These are phyloP conservation scores for Rosellinia necatrix DNA, from an alignment of 2,329 filamentous ascomycete species.

Conservation along the genomic window DNA sequence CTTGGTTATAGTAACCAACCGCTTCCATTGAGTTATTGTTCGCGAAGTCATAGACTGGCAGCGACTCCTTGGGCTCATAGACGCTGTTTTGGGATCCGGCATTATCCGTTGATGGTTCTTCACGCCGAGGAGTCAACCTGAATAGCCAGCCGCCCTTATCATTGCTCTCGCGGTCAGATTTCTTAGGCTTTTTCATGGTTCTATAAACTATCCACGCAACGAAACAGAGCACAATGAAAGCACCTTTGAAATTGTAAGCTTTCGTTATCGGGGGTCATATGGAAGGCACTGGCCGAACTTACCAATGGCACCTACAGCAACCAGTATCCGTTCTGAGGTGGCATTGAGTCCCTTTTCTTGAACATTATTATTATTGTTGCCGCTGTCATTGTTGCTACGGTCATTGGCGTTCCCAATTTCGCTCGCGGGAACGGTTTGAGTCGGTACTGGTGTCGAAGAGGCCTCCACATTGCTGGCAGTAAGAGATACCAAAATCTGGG, in stretches of 20 bases:
- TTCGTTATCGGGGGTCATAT: neutral
- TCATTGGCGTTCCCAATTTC: no score
- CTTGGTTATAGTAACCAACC: constrained; percentile 31
- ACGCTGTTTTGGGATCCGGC: constrained; percentile 19
- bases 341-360: constrained; percentile 2
- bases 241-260: constrained; percentile 40
- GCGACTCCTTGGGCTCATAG: constrained; percentile 32
- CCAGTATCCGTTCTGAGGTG: constrained; percentile 37
- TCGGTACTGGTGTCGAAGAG: constrained; percentile 3
- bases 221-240: constrained; percentile 51
- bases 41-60: constrained; percentile 35
- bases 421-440: neutral
- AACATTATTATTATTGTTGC: constrained; percentile 3
- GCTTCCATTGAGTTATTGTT: constrained; percentile 33
- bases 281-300: neutral
- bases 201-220: constrained; percentile 52
- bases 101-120: constrained; percentile 23
- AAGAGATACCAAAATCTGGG: neutral
- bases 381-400: neutral
- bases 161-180: constrained; percentile 35
- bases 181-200: constrained; percentile 38
- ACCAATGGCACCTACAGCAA: constrained; percentile 45
- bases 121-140: constrained; percentile 30
- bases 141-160: constrained; percentile 22
- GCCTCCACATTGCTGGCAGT: neutral